phyloP scores from a whole-genome alignment of 148 eudicot species.

The Suaeda aralocaspica region DNA sequence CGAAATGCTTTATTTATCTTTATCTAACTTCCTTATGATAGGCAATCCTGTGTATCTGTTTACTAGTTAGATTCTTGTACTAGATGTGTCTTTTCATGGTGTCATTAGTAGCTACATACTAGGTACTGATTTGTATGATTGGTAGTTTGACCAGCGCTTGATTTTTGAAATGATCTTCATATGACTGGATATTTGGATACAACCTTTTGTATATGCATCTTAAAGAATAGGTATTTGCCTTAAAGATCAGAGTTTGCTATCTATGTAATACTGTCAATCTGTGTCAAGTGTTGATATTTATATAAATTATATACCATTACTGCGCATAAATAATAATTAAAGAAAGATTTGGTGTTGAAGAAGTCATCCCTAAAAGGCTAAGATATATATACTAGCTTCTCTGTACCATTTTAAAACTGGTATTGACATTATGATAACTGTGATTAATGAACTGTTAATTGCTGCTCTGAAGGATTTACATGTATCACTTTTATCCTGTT shows the following conservation, averaged over 20 bases:
- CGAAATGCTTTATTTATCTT: not conserved
- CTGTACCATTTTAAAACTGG: not conserved
- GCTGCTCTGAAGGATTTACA: not conserved
- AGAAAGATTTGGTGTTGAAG: not conserved
- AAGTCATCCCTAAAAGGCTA: not conserved
- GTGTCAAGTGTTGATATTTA: not conserved
- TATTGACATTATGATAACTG: not conserved
- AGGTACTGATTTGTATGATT: conserved; percentile 8
- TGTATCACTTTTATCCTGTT: not conserved
- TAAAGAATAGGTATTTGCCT: not conserved
- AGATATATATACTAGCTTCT: not conserved
- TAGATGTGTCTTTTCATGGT: not conserved
- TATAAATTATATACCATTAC: not conserved
- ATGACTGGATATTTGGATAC: not conserved
- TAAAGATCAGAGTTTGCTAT: no score
- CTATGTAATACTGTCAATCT: not conserved
- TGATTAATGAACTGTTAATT: not conserved
- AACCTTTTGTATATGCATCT: not conserved
- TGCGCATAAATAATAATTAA: not conserved
- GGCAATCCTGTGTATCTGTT: not conserved
- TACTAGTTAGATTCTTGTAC: not conserved
- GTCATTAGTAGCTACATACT: not conserved
- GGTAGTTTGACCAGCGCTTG: not conserved
- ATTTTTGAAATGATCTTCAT: not conserved
- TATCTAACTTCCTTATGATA: not conserved